Conservation (phyloP, 2,329 filamentous ascomycete genomes). For the Alternaria dauci region DNA sequence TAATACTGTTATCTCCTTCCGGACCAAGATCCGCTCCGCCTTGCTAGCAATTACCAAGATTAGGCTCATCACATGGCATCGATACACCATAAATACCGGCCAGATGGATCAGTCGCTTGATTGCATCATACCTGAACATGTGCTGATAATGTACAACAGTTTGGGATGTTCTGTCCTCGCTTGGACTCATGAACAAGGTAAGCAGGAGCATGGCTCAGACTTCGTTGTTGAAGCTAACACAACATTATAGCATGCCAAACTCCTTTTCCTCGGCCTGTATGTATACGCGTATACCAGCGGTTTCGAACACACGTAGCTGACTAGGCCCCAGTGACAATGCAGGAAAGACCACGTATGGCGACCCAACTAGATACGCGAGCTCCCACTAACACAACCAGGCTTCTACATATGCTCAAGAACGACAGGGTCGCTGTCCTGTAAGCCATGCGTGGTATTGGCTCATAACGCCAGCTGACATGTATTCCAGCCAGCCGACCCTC, state of each 20-base stretch:
- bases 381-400: constrained; percentile 36
- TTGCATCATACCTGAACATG: neutral
- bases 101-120: neutral
- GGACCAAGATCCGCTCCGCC: neutral
- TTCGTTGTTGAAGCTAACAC: constrained; percentile 14
- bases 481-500: constrained; percentile 38
- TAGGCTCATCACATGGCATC: constrained; percentile 6
- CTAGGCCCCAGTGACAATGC: constrained; percentile 91
- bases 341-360: constrained; percentile 81
- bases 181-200: constrained; percentile 85
- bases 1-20: neutral
- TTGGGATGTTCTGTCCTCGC: constrained; percentile 85
- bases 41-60: neutral
- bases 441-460: constrained; percentile 46
- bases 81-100: neutral
- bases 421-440: constrained; percentile 91
- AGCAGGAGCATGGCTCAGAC: constrained; percentile 5
- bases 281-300: neutral
- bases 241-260: constrained; percentile 66
- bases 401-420: constrained; percentile 91
- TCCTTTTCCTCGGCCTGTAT: constrained; percentile 76
- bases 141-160: constrained; percentile 60
- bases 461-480: constrained; percentile 11
- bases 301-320: constrained; percentile 22
- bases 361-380: neutral